These are phyloP conservation scores for Saccharum spontaneum DNA, from an alignment of 176 grass and related monocot species.

Conservation along the genomic window DNA sequence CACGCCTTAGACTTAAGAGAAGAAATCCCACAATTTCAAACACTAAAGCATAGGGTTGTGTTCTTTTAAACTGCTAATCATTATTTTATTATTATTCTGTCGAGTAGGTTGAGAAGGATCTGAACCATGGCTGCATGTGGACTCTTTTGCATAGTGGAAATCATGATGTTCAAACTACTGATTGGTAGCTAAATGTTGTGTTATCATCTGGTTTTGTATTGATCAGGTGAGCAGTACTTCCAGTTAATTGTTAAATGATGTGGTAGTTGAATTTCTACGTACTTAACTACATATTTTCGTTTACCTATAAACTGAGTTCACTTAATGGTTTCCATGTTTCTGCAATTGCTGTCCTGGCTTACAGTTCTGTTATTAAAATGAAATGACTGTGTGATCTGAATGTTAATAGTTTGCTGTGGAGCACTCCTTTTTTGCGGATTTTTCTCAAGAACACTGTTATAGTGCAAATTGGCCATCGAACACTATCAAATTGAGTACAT, in stretches of 20 bases:
- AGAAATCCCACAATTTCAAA: neutral
- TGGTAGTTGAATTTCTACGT: neutral
- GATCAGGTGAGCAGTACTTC: neutral
- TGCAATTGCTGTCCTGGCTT: neutral
- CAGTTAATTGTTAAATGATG: neutral
- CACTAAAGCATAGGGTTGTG: neutral
- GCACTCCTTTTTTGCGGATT: neutral
- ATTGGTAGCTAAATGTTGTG: neutral
- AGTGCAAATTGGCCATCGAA: neutral
- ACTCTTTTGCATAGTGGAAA: neutral
- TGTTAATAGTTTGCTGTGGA: neutral
- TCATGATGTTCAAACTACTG: neutral
- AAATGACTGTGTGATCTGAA: neutral
- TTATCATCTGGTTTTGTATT: neutral
- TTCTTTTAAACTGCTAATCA: neutral
- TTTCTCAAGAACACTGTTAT: neutral
- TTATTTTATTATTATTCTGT: neutral
- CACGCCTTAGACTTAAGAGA: too few species aligned
- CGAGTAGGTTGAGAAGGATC: neutral
- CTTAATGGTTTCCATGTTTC: neutral
- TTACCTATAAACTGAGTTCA: neutral
- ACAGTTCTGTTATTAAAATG: neutral
- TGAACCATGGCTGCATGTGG: neutral
- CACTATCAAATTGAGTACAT: neutral
- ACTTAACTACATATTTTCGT: neutral